phyloP scores from a whole-genome alignment of 2,329 filamentous ascomycete genomes.

The Aureobasidium leucospermi region DNA sequence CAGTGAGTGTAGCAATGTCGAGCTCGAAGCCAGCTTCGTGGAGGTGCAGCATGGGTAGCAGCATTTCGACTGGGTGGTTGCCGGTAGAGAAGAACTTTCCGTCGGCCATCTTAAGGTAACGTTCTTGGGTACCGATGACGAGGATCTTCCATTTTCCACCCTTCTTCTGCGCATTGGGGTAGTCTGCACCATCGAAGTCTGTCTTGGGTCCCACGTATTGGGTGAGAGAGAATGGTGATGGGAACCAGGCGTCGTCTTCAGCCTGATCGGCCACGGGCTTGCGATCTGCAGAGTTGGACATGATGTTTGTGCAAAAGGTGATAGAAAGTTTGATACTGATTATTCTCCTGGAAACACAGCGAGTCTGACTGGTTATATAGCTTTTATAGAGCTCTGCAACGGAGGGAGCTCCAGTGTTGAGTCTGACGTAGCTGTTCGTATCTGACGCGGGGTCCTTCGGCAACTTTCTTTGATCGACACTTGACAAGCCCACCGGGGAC shows the following conservation, averaged over 20 bases:
- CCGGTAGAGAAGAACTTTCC: slow-evolving; percentile 4
- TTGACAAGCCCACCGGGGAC: too few species aligned
- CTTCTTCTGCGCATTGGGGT: not conserved
- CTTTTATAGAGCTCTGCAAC: too few species aligned
- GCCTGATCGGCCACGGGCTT: not conserved
- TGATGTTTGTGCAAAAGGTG: not conserved
- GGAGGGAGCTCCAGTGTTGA: too few species aligned
- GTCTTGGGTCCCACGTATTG: not conserved
- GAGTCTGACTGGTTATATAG: too few species aligned
- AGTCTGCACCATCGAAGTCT: not conserved
- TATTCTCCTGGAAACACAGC: too few species aligned
- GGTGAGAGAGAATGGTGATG: not conserved
- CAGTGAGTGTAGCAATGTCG: not conserved
- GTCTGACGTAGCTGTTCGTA: too few species aligned
- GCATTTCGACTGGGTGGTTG: slow-evolving; percentile 2
- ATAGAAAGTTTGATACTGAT: too few species aligned
- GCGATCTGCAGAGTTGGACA: not conserved
- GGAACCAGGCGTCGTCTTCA: slow-evolving; percentile 1
- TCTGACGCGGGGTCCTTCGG: too few species aligned
- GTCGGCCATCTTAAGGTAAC: not conserved
- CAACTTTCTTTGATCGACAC: too few species aligned
- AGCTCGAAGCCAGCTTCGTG: not conserved
- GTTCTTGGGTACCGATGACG: not conserved
- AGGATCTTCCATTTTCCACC: slow-evolving; percentile 4
- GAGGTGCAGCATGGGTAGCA: not conserved